Conservation (phyloP, 1,284 basidiomycete species). For the Cryptococcus jaspeensis region DNA sequence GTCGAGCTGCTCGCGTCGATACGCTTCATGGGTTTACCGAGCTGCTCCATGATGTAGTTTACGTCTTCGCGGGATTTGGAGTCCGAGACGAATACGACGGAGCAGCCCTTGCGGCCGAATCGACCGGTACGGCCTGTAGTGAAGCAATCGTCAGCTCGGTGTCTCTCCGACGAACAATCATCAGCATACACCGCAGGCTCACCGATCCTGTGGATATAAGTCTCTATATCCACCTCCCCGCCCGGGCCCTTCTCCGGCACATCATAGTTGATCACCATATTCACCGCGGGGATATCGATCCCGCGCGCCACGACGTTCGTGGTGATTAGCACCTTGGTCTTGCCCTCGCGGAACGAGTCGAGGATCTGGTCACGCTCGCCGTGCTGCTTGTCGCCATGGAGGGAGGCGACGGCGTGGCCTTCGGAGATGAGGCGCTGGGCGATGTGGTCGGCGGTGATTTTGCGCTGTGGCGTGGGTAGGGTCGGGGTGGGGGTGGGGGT, state of each 20-base stretch:
- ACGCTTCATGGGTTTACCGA: conserved; percentile 58
- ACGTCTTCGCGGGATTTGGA: conserved; percentile 78
- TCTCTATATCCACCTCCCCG: conserved; percentile 79
- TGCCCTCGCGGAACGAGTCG: conserved; percentile 92
- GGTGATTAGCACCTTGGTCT: conserved; percentile 96
- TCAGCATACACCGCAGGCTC: no score
- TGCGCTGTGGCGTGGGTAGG: conserved; percentile 58
- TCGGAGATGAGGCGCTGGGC: conserved; percentile 85
- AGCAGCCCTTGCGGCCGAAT: conserved; percentile 91
- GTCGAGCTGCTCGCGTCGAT: conserved; percentile 35
- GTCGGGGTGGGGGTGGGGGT: not conserved
- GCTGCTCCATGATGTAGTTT: conserved; percentile 73
- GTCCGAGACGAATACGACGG: conserved; percentile 95
- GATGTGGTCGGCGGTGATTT: conserved; percentile 90
- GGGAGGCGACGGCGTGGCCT: conserved; percentile 92
- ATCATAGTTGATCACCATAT: conserved; percentile 99
- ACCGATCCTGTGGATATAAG: conserved; percentile 98
- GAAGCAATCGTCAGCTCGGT: no score
- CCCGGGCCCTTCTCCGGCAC: conserved; percentile 69
- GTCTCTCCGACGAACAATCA: no score
- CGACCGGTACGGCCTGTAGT: conserved; percentile 82
- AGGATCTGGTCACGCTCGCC: conserved; percentile 87
- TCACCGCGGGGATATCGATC: conserved; percentile 98
- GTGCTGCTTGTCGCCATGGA: conserved; percentile 92
- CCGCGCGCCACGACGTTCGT: conserved; percentile 98